Conservation (phyloP, 208 protist genomes). For the Leishmania martiniquensis region DNA sequence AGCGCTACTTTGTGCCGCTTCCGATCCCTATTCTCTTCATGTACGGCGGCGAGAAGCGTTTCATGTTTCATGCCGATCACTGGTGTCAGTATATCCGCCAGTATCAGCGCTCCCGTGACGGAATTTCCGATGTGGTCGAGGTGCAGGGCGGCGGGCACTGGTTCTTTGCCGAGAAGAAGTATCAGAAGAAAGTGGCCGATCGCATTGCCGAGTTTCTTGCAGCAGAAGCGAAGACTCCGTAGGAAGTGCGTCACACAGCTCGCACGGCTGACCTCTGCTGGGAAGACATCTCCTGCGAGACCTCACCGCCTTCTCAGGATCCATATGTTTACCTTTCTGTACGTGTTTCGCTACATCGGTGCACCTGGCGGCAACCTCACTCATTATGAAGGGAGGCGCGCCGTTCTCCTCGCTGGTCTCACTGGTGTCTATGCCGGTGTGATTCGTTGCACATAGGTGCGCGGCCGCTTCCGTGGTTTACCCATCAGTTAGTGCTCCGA, state of each 20-base stretch:
- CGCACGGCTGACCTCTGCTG: background rate
- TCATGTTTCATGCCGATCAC: conserved; percentile 63
- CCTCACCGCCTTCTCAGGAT: background rate
- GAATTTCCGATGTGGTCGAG: conserved; percentile 68
- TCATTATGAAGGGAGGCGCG: background rate
- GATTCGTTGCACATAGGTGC: too few relatives aligned
- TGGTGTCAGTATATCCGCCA: conserved; percentile 65
- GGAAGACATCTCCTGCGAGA: background rate
- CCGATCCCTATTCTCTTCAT: conserved; percentile 67
- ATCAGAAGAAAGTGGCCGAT: conserved; percentile 50
- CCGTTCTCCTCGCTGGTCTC: too few relatives aligned
- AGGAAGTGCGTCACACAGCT: background rate
- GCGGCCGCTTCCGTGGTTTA: too few relatives aligned
- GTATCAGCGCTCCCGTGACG: conserved; percentile 52
- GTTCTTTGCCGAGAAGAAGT: conserved; percentile 76
- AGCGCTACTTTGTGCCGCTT: conserved; percentile 67
- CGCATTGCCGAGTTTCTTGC: conserved; percentile 53
- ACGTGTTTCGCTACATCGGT: too few relatives aligned
- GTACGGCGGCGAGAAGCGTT: conserved; percentile 60
- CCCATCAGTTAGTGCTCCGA: too few relatives aligned
- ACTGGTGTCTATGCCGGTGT: too few relatives aligned
- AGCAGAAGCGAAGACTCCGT: conserved; percentile 10
- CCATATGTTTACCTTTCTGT: background rate
- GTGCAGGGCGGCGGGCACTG: conserved; percentile 74
- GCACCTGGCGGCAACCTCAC: background rate